Evolutionary conservation across 257 asterid species (phyloP), one percentile per base, ranked within the genome.

Genomic region (Paulownia fortunei): DNA sequence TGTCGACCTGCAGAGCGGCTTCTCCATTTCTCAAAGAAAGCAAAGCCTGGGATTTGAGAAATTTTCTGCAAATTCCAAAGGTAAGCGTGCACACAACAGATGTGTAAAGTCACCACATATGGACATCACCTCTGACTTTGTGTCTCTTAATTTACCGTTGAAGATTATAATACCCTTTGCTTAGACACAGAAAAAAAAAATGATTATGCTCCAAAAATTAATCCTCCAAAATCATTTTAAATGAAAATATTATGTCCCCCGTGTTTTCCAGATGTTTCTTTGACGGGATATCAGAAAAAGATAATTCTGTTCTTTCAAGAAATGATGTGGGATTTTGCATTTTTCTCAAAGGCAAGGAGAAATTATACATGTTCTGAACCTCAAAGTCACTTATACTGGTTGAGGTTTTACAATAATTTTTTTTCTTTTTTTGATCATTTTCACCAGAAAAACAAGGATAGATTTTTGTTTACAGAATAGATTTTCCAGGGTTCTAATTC

Each of bases 61-160:
- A 10, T 8, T 13, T 2, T 24, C 42, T 66, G 79, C 77, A 76
- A 81, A 80, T 62, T 69, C 69, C 85, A 61, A 77, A 87, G 80
- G 74, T 26, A 81, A 77, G 88, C 90, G 84, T 86, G 88, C 86
- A 80, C 82, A 80, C 82, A 72, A 77, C 83, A 80, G 54, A 70
- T 79, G 80, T 74, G 65, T 73, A 49, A 81, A 73, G 76, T 41
- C 81, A 80, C 56, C 30, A 78, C 72, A 78, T 11, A 39, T 16
- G n/a, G 76, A 86, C 85, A 84, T 58, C 46, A 65, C 82, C 76
- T 72, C 87, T 77, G 86, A 73, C 82, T 81, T 79, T 64, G 75
- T 79, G 88, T 79, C 82, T 56, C 79, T 79, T 41, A 36, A 18
- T 47, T 15, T 37, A 52, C 26, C 60, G 26, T 27, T 59, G 19